Evolutionary conservation across 768 basidiomycete genomes (phyloP).

Genomic region (Pulveroboletus ravenelii): DNA sequence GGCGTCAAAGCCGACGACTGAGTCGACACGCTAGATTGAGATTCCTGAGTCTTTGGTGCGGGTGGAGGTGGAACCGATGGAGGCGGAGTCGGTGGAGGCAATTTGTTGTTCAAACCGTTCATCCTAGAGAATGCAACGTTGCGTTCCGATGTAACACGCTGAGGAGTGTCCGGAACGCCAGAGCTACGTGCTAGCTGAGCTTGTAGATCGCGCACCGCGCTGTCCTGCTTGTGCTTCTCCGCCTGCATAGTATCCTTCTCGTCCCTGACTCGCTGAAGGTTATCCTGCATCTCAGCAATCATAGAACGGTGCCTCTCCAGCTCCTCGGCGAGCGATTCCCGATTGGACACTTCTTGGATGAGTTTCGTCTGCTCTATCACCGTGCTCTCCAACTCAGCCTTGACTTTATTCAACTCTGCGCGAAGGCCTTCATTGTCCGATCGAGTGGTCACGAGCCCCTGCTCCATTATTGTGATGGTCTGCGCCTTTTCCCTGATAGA

Average conservation of each 20-base stretch:
- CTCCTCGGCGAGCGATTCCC: conserved; percentile 68
- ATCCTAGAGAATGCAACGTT: conserved; percentile 51
- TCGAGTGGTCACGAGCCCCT: conserved; percentile 41
- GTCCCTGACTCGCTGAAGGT: conserved; percentile 72
- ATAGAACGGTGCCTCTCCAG: conserved; percentile 73
- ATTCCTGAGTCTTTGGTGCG: conserved; percentile 54
- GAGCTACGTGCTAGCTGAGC: conserved; percentile 61
- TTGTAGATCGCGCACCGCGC: conserved; percentile 72
- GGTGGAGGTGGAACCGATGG: conserved; percentile 86
- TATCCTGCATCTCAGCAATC: conserved; percentile 73
- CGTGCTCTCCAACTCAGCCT: conserved; percentile 55
- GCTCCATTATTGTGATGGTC: conserved; percentile 44
- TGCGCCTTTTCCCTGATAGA: conserved; percentile 48
- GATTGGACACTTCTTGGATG: conserved; percentile 67
- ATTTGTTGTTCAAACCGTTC: conserved; percentile 63
- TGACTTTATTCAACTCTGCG: conserved; percentile 42
- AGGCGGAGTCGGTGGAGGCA: conserved; percentile 77
- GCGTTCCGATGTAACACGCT: conserved; percentile 51
- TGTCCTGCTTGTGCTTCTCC: conserved; percentile 68
- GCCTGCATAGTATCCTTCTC: conserved; percentile 74
- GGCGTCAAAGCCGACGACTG: conserved; percentile 52
- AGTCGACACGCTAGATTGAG: conserved; percentile 55
- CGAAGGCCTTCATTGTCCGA: conserved; percentile 42
- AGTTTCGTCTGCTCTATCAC: conserved; percentile 58
- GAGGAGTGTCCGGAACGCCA: conserved; percentile 35